phyloP scores from a whole-genome alignment of 2,329 filamentous ascomycete genomes.

The Emmonsiellopsis sp. region DNA sequence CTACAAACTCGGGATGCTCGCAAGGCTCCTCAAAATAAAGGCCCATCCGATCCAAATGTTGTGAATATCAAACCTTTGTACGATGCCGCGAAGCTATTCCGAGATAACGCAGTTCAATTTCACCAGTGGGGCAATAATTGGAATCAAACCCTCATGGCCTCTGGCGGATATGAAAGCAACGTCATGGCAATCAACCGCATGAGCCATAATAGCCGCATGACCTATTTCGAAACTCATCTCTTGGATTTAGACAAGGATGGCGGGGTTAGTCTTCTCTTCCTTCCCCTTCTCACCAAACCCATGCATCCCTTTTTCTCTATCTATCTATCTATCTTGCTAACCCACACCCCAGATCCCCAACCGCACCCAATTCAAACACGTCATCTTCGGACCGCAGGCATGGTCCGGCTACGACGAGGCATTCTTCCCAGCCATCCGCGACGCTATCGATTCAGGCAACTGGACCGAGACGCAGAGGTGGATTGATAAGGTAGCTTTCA shows the following conservation, averaged over 20 bases:
- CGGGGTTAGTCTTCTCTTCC: constrained; percentile 55
- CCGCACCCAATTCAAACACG: constrained; percentile 87
- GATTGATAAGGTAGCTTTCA: constrained; percentile 61
- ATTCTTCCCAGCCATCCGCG: constrained; percentile 75
- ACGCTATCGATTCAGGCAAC: constrained; percentile 63
- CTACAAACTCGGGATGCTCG: constrained; percentile 6
- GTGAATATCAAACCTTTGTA: constrained; percentile 52
- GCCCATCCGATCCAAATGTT: constrained; percentile 7
- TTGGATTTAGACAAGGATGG: constrained; percentile 64
- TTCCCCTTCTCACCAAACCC: background rate
- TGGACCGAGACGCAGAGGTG: constrained; percentile 60
- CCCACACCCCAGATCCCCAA: constrained; percentile 56
- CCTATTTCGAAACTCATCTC: constrained; percentile 71
- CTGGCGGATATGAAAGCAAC: constrained; percentile 67
- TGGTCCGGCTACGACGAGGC: constrained; percentile 63
- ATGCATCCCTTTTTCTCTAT: background rate
- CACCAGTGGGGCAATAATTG: constrained; percentile 68
- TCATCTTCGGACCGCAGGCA: constrained; percentile 74
- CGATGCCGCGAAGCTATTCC: constrained; percentile 55
- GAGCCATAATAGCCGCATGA: constrained; percentile 70
- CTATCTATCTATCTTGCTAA: constrained; percentile 1
- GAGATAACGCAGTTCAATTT: constrained; percentile 54
- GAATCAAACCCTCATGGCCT: constrained; percentile 61
- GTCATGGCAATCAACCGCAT: constrained; percentile 58
- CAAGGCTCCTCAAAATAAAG: constrained; percentile 12